Evolutionary conservation across 2,329 filamentous ascomycete species (phyloP), one percentile per base, ranked within the genome.

Genomic region (Penicillium sp.): DNA sequence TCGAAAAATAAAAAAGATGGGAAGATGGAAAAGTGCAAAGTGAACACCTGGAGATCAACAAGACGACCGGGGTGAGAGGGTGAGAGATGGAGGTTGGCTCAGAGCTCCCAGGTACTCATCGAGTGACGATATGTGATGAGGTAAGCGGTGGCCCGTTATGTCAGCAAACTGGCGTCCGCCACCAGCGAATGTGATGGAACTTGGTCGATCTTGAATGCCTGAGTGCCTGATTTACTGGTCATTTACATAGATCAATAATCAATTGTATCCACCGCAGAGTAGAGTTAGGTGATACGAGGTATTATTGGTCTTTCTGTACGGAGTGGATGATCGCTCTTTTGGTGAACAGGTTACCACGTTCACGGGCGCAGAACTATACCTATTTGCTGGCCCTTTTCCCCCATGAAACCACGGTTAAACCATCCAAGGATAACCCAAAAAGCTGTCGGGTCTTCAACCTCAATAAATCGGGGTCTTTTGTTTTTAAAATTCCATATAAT

Each of bases 91-190:
- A 26, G 53, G 57, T 54, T 55, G 51, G 53, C 18, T 27, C 14
- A 56, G 63, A 69, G 66, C 63, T 63, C 69, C 65, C 64, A 63
- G 65, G 69, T 70, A 67, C 69, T 54, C 57, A 51, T 23, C 27
- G 67, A 69, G 70, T 73, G 70, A 74, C 71, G 72, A 74, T 73
- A 70, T 62, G 51, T 51, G 50, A 65, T 71, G 68, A 71, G 63
- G 60, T 71, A 72, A 70, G 67, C 69, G 22, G 22, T 25, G n/a
- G 33, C 49, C 48, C 7, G 20, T 66, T 64, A 62, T 57, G 61
- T 60, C 56, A 61, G 54, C 64, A 57, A 57, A 62, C 60, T 61
- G 62, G 63, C 1, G 63, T 66, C 67, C 65, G 59, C 64, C 56
- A 61, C 60, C 53, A 62, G 54, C 72, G 72, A 75, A 75, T 60